These are phyloP conservation scores for Phytophthora cactorum DNA, from an alignment of 352 stramenopile genomes.

Conservation along the genomic window DNA sequence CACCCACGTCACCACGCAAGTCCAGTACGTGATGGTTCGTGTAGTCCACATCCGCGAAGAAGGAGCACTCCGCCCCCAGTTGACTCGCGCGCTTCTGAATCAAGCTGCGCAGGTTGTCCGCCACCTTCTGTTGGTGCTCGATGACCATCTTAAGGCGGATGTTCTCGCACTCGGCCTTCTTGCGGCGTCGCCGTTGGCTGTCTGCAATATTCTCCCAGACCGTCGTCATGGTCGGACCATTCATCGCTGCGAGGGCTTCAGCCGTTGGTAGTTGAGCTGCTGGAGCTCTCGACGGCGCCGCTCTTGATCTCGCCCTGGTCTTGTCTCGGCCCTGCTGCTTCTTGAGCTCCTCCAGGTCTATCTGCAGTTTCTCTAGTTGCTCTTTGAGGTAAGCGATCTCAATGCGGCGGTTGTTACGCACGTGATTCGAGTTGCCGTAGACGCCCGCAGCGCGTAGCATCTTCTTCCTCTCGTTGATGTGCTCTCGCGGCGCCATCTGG, in stretches of 20 bases:
- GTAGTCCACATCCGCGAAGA: constrained; percentile 18
- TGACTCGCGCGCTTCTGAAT: constrained; percentile 37
- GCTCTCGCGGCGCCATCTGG: constrained; percentile 3
- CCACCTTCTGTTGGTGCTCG: constrained; percentile 48
- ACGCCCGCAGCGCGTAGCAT: constrained; percentile 20
- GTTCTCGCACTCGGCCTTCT: constrained; percentile 39
- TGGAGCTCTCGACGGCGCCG: neutral
- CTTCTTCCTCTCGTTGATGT: constrained; percentile 32
- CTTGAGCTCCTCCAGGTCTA: constrained; percentile 33
- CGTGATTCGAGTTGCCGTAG: constrained; percentile 41
- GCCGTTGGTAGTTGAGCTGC: neutral
- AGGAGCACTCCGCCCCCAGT: constrained; percentile 24
- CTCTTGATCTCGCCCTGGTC: neutral
- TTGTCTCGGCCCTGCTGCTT: constrained; percentile 9
- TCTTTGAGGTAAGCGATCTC: constrained; percentile 47
- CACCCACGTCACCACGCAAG: constrained; percentile 22
- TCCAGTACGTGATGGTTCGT: constrained; percentile 18
- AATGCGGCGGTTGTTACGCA: constrained; percentile 41
- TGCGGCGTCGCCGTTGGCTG: constrained; percentile 15
- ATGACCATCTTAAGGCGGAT: constrained; percentile 39
- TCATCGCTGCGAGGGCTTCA: constrained; percentile 13
- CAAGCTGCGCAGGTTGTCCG: constrained; percentile 40
- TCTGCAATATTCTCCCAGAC: constrained; percentile 32
- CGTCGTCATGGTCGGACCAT: constrained; percentile 16
- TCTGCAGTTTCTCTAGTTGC: constrained; percentile 41